Base-by-base conservation (phyloP, 257 asterid species). In the Gentiana dahurica region DNA sequence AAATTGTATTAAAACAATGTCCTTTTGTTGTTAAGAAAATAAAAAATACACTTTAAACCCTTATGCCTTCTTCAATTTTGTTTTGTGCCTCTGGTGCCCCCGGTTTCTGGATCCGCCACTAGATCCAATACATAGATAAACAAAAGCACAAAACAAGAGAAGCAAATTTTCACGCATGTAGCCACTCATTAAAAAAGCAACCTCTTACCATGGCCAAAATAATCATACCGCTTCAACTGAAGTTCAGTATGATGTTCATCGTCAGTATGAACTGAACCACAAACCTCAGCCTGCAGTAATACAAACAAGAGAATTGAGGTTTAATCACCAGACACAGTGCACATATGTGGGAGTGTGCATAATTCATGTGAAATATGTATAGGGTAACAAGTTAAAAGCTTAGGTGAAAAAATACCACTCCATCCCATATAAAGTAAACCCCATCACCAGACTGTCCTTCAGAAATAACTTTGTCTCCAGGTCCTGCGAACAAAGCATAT, bases 121-220 rank as follows among this genome's bases (percentile, higher is more conserved):
- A 24, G 24, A 24, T 24, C 24, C 24, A 24, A 24, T 24, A 24
- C 24, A 24, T 1, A 24, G 24, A 24, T 24, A 24, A 24, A 24
- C 24, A 24, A 24, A 24, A 24, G 24, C 24, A 24, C 24, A 44
- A 15, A 50, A 24, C 24, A 10, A 36, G 32, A 51, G 24, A 24
- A 24, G 24, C 24, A 24, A 24, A 24, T 24, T 24, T 24, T 24
- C 24, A 24, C 6, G 3, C 50, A 13, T 39, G 46, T 34, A 2
- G 8, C 7, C 46, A 15, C 47, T 8, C 24, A 10, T 47, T 13
- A 36, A 55, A 54, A 51, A 8, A 8, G 1, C 34, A 59, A 65
- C 49, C 68, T 69, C 96, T 81, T 75, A 91, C 98, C 95, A 36
- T 81, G 94, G 49, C 96, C 94, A 71, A 91, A 91, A 65, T 71